Base-by-base conservation (phyloP, 106 monocot species). In the Allium cepa region DNA sequence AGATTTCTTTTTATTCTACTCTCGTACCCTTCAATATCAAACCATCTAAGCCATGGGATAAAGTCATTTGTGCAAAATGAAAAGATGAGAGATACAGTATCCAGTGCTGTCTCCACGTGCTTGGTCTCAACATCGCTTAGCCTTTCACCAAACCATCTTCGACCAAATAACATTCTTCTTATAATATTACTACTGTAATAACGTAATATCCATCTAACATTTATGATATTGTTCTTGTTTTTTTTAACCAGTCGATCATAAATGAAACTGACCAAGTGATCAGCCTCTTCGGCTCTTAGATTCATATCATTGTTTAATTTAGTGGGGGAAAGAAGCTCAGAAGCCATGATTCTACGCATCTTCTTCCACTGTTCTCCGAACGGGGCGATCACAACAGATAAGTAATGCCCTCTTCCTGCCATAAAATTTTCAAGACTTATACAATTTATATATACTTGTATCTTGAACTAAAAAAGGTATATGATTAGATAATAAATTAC, bases 331-430 rank as follows among this genome's bases (percentile, higher is more conserved):
- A 86, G 18, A 9, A 86, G 50, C 13, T 9, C 13, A 0, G 79
- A 79, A 22, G 22, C 22, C 2, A 86, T 10, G 15, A 79, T 61
- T 46, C 77, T 50, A 46, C 79, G 59, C 82, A 86, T 86, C 77
- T 86, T 86, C 82, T 77, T 82, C 86, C 86, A 86, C 36, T 86
- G 86, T 9, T 82, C 82, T 0, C 79, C 76, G 49, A 22, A 62
- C 4, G 86, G 76, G 46, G 71, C 13, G 13, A 9, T 53, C 0
- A 13, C 52, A 10, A 13, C 13, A 53, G 52, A 10, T 53, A 9
- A 13, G 52, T 53, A 22, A 22, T 22, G 52, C 13, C 52, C 52
- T 53, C 52, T 13, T 10, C 52, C 52, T 53, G 22, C 22, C 22
- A 22, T 22, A 22, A 22, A 22, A 22, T 22, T 22, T 22, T 22